Evolutionary conservation across 805 yeast genomes (phyloP).

Genomic region (Komagataella ulmi): DNA sequence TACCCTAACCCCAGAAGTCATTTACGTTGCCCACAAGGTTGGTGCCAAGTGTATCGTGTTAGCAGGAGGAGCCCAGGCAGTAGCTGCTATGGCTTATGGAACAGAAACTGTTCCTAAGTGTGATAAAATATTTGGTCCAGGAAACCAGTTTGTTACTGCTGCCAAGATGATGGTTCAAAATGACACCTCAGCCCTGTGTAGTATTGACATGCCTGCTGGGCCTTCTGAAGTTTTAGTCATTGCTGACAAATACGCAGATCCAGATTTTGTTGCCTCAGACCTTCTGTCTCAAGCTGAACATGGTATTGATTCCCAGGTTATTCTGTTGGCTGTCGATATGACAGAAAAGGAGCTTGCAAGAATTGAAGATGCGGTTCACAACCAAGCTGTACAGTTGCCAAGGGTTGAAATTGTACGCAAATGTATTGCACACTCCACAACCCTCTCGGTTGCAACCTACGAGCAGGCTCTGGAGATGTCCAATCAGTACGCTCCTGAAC

Average conservation of each 20-base stretch:
- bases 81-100: conserved; percentile 98
- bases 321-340: conserved; percentile 72
- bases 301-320: conserved; percentile 96
- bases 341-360: conserved; percentile 42
- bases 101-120: conserved; percentile 86
- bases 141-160: conserved; percentile 98
- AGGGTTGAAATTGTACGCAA: conserved; percentile 88
- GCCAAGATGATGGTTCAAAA: conserved; percentile 97
- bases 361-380: conserved; percentile 72
- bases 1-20: conserved; percentile 89
- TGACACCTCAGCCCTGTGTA: conserved; percentile 87
- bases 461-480: conserved; percentile 81
- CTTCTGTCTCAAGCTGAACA: conserved; percentile 97
- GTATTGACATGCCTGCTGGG: conserved; percentile 99
- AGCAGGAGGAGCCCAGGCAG: conserved; percentile 99
- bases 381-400: conserved; percentile 75
- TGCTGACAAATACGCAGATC: conserved; percentile 80
- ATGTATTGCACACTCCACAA: conserved; percentile 85
- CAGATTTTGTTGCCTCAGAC: conserved; percentile 95
- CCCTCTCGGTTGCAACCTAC: conserved; percentile 51
- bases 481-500: conserved; percentile 95
- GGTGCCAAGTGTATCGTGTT: conserved; percentile 84
- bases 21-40: conserved; percentile 90
- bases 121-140: conserved; percentile 97
- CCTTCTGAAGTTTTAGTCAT: conserved; percentile 97